These are phyloP conservation scores for Drosera capensis DNA, from an alignment of 148 eudicot species.

Conservation along the genomic window DNA sequence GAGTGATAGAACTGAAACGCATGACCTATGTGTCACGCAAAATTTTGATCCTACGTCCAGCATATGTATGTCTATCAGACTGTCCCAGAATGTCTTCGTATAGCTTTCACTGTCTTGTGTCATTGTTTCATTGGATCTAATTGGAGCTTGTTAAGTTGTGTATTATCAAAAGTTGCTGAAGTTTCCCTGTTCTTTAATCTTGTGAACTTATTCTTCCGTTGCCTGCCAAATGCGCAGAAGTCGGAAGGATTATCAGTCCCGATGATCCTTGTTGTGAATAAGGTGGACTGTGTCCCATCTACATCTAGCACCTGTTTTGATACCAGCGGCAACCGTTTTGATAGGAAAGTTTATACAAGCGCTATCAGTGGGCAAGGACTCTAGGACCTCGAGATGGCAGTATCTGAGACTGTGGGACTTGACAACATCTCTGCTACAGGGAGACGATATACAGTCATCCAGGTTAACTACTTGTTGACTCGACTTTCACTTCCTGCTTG, in stretches of 20 bases:
- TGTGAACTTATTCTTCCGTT: too few relatives aligned
- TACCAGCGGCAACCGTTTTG: slow-evolving; percentile 20
- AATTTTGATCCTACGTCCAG: too few relatives aligned
- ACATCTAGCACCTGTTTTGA: slow-evolving; percentile 21
- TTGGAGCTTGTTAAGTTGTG: too few relatives aligned
- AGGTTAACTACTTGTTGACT: slow-evolving; percentile 33
- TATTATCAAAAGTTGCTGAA: too few relatives aligned
- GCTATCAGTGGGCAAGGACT: slow-evolving; percentile 86
- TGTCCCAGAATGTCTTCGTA: too few relatives aligned
- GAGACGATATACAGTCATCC: slow-evolving; percentile 74
- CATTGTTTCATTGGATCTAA: too few relatives aligned
- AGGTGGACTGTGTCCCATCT: slow-evolving; percentile 59
- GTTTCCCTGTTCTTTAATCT: too few relatives aligned
- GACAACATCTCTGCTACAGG: slow-evolving; percentile 53
- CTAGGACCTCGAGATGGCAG: slow-evolving; percentile 52
- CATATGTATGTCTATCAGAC: too few relatives aligned
- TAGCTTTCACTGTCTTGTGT: too few relatives aligned
- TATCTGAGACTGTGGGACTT: slow-evolving; percentile 63
- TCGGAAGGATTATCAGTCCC: slow-evolving; percentile 41
- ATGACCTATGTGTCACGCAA: too few relatives aligned
- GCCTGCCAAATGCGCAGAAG: slow-evolving; percentile 19
- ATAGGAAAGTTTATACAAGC: slow-evolving; percentile 52
- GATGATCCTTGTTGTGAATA: slow-evolving; percentile 73
- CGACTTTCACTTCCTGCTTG: too few relatives aligned
- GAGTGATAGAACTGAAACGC: too few relatives aligned